phyloP scores from a whole-genome alignment of 2,329 filamentous ascomycete species.

The Exophiala alcalophila region DNA sequence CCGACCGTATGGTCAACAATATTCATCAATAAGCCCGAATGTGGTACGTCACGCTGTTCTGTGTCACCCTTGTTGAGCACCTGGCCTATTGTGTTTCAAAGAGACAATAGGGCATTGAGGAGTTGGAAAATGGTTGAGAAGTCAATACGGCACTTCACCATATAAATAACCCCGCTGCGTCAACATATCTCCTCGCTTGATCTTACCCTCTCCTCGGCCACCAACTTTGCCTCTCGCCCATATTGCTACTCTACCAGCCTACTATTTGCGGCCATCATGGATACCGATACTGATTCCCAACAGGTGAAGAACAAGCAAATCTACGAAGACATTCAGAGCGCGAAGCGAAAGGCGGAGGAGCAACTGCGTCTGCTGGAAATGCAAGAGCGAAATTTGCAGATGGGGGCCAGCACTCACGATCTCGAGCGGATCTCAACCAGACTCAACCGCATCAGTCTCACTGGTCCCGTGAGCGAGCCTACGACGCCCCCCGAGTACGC shows the following conservation, averaged over 20 bases:
- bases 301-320: slow-evolving; percentile 91
- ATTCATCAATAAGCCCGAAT: slow-evolving; percentile 30
- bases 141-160: slow-evolving; percentile 10
- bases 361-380: slow-evolving; percentile 83
- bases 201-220: not conserved
- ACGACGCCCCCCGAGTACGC: slow-evolving; percentile 93
- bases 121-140: slow-evolving; percentile 9
- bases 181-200: not conserved
- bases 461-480: slow-evolving; percentile 81
- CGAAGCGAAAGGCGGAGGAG: slow-evolving; percentile 83
- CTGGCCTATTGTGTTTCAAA: slow-evolving; percentile 12
- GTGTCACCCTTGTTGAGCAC: slow-evolving; percentile 13
- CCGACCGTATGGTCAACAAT: slow-evolving; percentile 31
- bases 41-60: slow-evolving; percentile 27
- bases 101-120: slow-evolving; percentile 17
- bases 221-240: no score
- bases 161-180: not conserved
- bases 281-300: slow-evolving; percentile 47
- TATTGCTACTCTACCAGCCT: not conserved
- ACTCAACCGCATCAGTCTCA: slow-evolving; percentile 42
- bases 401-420: slow-evolving; percentile 73
- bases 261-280: slow-evolving; percentile 19
- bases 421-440: slow-evolving; percentile 76
- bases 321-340: slow-evolving; percentile 85
- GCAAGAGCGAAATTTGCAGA: slow-evolving; percentile 56